Evolutionary conservation across 257 asterid species (phyloP), one percentile per base, ranked within the genome.

Genomic region (Solanum clarkiae): DNA sequence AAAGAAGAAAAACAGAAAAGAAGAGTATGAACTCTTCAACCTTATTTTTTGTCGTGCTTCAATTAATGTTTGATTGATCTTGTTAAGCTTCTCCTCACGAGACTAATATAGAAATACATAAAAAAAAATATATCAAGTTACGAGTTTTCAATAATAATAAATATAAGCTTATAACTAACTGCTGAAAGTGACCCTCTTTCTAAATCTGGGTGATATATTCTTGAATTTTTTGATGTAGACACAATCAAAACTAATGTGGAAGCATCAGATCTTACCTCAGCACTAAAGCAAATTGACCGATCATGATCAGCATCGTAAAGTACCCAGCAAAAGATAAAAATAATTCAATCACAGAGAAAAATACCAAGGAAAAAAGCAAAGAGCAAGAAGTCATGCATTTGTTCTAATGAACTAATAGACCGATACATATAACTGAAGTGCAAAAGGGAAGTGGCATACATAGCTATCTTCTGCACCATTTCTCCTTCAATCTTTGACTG

Each of bases 401-500:
- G 36, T 56, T 79, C 49, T 8, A 3, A 26, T 2, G 22, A 79
- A 79, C 49, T 26, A 79, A 29, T 59, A 57, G 49, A 80, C 24
- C 13, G 47, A 36, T 56, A 83, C 49, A 71, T 6, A 75, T 12
- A 45, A 20, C 65, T 16, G 22, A 53, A 75, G 10, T 24, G 79
- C 8, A 51, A 36, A 70, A 49, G 72, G 82, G 51, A n/a, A 56
- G 29, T 22, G 36, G 36, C 80, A 77, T 90, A 94, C 98, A 51
- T 51, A 12, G 96, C 90, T 49, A 92, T 87, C 80, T 91, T 94
- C 53, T 91, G 93, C 26, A 94, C 88, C 95, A 93, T 86, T 87
- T 90, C 85, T 5, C 88, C 87, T 87, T 94, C 97, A 65, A 81
- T 32, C 84, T 92, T 93, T 56, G 90, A 47, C 54, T 94, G 91